Base-by-base conservation (phyloP, 768 basidiomycete species). In the Kwoniella sp. region DNA sequence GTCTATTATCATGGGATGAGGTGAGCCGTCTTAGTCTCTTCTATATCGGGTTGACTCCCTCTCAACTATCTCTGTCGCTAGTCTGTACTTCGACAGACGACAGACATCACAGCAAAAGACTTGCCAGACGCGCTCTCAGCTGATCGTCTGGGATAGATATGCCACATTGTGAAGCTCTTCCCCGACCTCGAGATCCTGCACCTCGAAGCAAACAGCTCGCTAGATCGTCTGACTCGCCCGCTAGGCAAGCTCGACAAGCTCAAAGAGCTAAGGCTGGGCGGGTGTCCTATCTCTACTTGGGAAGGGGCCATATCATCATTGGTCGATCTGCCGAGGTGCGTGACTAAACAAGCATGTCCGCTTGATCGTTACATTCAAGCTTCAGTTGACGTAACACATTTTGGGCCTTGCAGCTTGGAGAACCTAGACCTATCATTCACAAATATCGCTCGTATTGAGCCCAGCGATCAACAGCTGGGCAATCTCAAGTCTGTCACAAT, bases 1-100 rank as follows among this genome's bases (percentile, higher is more conserved):
- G 72, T 20, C 29, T 67, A 1, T 23, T 77, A 5, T 55, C 65
- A 5, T 77, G 77, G 77, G 55, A 61, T 37, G 74, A 80, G 45
- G 77, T 78, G 25, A 53, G 75, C 31, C 31, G 17, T 13, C n/a
- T 31, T 22, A 47, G 7, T 9, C 20, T 17, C 23, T 17, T 37
- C 20, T 31, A 31, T 4, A 37, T 8, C 31, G 34, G 5, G 20
- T 11, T 52, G 50, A 52, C 9, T 23, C 9, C 11, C 50, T 52
- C 8, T 11, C 50, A 20, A 22, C 12, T 52, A 41, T 41, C 11
- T 20, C 38, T 9, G 38, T 20, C 20, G 38, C 9, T 41, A 9
- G 38, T n/a, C 38, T 41, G 20, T n/a, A n/a, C n/a, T n/a, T n/a
- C n/a, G n/a, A n/a, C n/a, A n/a, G n/a, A n/a, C n/a, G n/a, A n/a